Conservation (phyloP, 257 asterid species). For the Ajuga chamaepitys region DNA sequence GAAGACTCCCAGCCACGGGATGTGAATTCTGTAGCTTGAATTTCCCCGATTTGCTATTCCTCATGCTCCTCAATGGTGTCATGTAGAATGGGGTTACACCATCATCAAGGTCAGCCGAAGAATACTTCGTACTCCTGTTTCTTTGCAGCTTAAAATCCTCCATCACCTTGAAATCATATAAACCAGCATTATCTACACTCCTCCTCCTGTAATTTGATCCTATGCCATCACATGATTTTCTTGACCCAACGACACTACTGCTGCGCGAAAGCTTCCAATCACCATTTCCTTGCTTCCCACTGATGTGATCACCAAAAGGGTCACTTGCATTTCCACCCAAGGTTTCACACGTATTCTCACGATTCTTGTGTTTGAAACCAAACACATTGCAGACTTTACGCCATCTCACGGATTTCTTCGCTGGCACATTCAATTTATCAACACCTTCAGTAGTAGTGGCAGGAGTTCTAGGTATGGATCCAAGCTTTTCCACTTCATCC, state of each 20-base stretch:
- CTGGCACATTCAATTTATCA: conserved; percentile 22
- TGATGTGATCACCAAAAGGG: conserved; percentile 16
- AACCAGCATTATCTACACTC: conserved; percentile 41
- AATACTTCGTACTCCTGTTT: conserved; percentile 27
- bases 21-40: conserved; percentile 36
- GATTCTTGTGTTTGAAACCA: conserved; percentile 44
- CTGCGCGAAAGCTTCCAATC: conserved; percentile 54
- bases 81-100: conserved; percentile 59
- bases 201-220: conserved; percentile 42
- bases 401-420: conserved; percentile 59
- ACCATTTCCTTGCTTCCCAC: conserved; percentile 27
- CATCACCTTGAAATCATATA: conserved; percentile 25
- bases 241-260: conserved; percentile 47
- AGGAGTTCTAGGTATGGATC: conserved; percentile 20
- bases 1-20: conserved; percentile 31
- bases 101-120: conserved; percentile 33
- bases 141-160: conserved; percentile 46
- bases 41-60: conserved; percentile 43
- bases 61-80: conserved; percentile 68
- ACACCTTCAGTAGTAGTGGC: conserved; percentile 21
- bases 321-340: conserved; percentile 22
- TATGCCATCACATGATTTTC: conserved; percentile 43
- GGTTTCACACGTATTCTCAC: conserved; percentile 29
- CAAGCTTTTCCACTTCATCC: conserved; percentile 32
- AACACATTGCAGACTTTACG: conserved; percentile 53